Percentiles rank a stretch among this genome's conserved stretches.
phyloP scores from a whole-genome alignment of 208 protist species.

The Trypanosoma boissoni region DNA sequence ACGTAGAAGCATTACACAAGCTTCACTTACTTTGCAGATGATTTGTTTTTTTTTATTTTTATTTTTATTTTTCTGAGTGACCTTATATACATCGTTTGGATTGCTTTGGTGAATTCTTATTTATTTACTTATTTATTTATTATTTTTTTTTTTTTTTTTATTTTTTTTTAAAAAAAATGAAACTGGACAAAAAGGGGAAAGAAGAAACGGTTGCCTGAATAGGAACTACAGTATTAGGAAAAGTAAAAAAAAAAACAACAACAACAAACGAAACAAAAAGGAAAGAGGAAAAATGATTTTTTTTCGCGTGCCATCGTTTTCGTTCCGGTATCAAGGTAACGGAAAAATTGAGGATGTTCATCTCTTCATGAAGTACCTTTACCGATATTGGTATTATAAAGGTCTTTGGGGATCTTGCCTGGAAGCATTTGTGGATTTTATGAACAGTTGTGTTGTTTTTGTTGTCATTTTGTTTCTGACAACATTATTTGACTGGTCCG shows the following conservation, averaged over 20 bases:
- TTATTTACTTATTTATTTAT: slow-evolving; percentile 7
- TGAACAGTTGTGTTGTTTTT: slow-evolving; percentile 62
- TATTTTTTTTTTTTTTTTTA: neutral
- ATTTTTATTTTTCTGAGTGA: slow-evolving; percentile 4
- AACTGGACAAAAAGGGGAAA: neutral
- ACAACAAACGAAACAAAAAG: slow-evolving; percentile 3
- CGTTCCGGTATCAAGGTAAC: slow-evolving; percentile 43
- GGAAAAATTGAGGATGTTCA: slow-evolving; percentile 59
- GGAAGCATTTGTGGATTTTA: slow-evolving; percentile 58
- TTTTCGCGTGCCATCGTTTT: slow-evolving; percentile 24
- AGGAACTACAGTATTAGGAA: neutral
- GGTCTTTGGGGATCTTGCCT: slow-evolving; percentile 60
- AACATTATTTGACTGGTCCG: slow-evolving; percentile 57
- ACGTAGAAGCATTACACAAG: too few relatives aligned
- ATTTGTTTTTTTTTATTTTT: too few relatives aligned
- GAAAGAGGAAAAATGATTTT: slow-evolving; percentile 23
- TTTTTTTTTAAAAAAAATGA: slow-evolving; percentile 7
- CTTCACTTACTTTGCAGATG: too few relatives aligned
- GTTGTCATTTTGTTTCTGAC: slow-evolving; percentile 49
- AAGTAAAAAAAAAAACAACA: slow-evolving; percentile 10
- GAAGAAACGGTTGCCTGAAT: too few relatives aligned
- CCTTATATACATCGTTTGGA: neutral
- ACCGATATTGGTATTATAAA: slow-evolving; percentile 74
- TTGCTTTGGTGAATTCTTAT: neutral
- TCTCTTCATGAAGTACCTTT: slow-evolving; percentile 64